Conservation (phyloP, 164 flowering plant species). For the Stephania japonica region DNA sequence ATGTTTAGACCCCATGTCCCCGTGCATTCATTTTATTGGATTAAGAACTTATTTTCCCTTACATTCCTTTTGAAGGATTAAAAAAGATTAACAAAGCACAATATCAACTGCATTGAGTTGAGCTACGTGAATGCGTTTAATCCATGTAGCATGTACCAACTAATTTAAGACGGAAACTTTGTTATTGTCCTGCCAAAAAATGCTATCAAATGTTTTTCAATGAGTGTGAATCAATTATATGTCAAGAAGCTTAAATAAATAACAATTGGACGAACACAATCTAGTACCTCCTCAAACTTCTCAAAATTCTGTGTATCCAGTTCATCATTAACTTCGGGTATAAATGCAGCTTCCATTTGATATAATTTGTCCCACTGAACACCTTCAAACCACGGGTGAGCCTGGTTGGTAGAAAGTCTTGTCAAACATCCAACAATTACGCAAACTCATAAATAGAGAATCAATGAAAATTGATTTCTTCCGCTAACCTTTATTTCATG, state of each 20-base stretch:
- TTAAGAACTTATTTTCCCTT: too few relatives aligned
- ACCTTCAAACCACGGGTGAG: slow-evolving; percentile 37
- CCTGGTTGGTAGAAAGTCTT: slow-evolving; percentile 15
- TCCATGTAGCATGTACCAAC: too few relatives aligned
- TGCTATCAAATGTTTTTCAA: not conserved
- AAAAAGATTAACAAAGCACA: too few relatives aligned
- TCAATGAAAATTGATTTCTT: not conserved
- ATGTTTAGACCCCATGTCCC: too few relatives aligned
- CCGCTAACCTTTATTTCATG: slow-evolving; percentile 44
- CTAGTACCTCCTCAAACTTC: slow-evolving; percentile 35
- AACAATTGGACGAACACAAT: not conserved
- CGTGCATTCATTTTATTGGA: too few relatives aligned
- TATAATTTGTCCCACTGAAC: slow-evolving; percentile 34
- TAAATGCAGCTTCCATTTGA: slow-evolving; percentile 43
- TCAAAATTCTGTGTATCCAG: slow-evolving; percentile 40
- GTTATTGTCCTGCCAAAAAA: not conserved
- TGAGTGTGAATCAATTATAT: not conserved
- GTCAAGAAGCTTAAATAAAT: not conserved
- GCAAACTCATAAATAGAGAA: not conserved
- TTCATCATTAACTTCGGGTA: slow-evolving; percentile 40
- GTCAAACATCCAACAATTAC: slow-evolving; percentile 1
- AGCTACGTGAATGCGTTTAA: too few relatives aligned
- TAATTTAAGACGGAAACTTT: too few relatives aligned
- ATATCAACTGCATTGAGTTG: too few relatives aligned
- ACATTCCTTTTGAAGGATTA: too few relatives aligned